A percentile compares a stretch with the other conserved stretches of the same genome.
Conservation (phyloP, 2,329 filamentous ascomycete species). For the Rhinocladiella mackenziei region DNA sequence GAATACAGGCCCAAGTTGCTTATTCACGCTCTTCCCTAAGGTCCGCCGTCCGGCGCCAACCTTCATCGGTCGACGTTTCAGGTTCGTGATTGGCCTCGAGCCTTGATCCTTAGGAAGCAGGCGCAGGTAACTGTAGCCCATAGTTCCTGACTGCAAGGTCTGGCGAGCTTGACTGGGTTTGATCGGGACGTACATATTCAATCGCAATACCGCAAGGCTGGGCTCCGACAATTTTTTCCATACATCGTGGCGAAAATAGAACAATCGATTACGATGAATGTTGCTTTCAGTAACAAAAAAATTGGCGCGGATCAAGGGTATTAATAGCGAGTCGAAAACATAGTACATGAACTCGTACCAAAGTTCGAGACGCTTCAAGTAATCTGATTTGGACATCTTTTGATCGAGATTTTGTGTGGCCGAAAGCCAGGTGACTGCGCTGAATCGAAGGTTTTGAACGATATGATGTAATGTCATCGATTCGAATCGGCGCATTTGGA, state of each 20-base stretch:
- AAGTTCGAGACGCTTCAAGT: slow-evolving; percentile 70
- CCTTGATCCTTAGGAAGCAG: slow-evolving; percentile 75
- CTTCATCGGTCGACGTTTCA: slow-evolving; percentile 61
- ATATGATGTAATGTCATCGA: slow-evolving; percentile 74
- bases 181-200: slow-evolving; percentile 74
- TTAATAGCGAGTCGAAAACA: slow-evolving; percentile 82
- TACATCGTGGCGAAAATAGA: slow-evolving; percentile 91
- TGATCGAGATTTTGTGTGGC: slow-evolving; percentile 42
- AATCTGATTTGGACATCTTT: slow-evolving; percentile 68
- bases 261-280: slow-evolving; percentile 71
- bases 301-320: slow-evolving; percentile 78
- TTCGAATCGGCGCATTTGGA: slow-evolving; percentile 76
- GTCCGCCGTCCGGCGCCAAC: slow-evolving; percentile 50
- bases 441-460: slow-evolving; percentile 69
- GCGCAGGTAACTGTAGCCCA: slow-evolving; percentile 76
- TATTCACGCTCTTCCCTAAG: slow-evolving; percentile 65
- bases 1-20: slow-evolving; percentile 67
- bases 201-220: slow-evolving; percentile 63
- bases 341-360: slow-evolving; percentile 87
- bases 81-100: slow-evolving; percentile 81
- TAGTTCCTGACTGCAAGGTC: slow-evolving; percentile 57
- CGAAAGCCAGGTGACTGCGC: slow-evolving; percentile 68
- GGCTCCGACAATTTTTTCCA: slow-evolving; percentile 77
- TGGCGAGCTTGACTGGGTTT: slow-evolving; percentile 53
- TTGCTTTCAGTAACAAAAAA: slow-evolving; percentile 95